phyloP scores from a whole-genome alignment of 176 grass and related monocot species.

The Tillandsia leiboldiana region DNA sequence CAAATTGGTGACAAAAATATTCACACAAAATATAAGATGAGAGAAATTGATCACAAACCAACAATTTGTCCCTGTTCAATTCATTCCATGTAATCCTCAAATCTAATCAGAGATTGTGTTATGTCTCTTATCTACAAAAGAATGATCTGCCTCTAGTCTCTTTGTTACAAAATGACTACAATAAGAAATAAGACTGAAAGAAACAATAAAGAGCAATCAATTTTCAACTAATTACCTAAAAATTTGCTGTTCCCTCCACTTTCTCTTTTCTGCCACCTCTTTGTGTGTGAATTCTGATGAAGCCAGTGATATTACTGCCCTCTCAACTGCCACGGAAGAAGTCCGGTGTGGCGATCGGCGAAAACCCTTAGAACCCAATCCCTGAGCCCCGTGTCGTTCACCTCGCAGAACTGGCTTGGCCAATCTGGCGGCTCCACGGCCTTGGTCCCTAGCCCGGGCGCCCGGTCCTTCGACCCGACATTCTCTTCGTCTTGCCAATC shows the following conservation, averaged over 20 bases:
- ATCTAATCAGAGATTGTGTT: constrained; percentile 27
- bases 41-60: neutral
- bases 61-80: constrained; percentile 14
- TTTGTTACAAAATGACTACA: neutral
- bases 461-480: constrained; percentile 85
- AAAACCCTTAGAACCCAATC: constrained; percentile 55
- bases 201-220: no score
- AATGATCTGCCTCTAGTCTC: constrained; percentile 47
- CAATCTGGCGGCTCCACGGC: constrained; percentile 83
- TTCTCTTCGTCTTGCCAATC: constrained; percentile 97
- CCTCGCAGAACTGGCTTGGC: constrained; percentile 74
- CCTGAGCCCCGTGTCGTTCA: constrained; percentile 69
- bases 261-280: neutral
- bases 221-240: no score
- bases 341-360: constrained; percentile 37
- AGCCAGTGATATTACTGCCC: constrained; percentile 10
- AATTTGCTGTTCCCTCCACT: neutral
- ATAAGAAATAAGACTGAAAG: neutral
- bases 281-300: constrained; percentile 35
- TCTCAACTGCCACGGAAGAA: constrained; percentile 67
- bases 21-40: neutral
- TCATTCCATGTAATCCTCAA: constrained; percentile 29
- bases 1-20: neutral
- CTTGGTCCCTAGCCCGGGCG: constrained; percentile 81
- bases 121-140: constrained; percentile 84